phyloP scores from a whole-genome alignment of 2,329 filamentous ascomycete genomes.

The Hymenotorrendiella dingleyae region DNA sequence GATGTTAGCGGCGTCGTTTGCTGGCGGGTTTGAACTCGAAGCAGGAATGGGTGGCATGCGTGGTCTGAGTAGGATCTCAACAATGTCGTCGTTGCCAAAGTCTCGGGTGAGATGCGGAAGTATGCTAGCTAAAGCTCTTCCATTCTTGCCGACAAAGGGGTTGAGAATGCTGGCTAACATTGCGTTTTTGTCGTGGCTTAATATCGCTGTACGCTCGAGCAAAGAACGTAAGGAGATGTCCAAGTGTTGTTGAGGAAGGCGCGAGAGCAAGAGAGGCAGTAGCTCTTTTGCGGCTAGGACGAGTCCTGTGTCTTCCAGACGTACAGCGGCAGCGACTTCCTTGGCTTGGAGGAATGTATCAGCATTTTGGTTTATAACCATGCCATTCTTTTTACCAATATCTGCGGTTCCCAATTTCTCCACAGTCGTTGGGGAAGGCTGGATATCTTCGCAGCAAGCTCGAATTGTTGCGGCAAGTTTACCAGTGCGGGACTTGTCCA shows the following conservation, averaged over 20 bases:
- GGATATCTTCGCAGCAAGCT: slow-evolving; percentile 63
- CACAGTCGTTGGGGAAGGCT: slow-evolving; percentile 27
- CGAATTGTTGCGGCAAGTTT: slow-evolving; percentile 58
- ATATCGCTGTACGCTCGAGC: slow-evolving; percentile 74
- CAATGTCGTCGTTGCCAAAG: slow-evolving; percentile 54
- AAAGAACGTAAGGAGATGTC: slow-evolving; percentile 67
- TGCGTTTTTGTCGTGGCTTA: slow-evolving; percentile 61
- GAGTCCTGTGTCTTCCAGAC: slow-evolving; percentile 41
- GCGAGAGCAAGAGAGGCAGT: slow-evolving; percentile 55
- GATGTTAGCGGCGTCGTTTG: slow-evolving; percentile 10
- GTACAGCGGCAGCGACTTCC: slow-evolving; percentile 14
- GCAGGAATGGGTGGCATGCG: slow-evolving; percentile 41
- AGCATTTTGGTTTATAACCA: slow-evolving; percentile 51
- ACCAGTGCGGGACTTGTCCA: slow-evolving; percentile 60
- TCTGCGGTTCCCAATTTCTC: slow-evolving; percentile 13
- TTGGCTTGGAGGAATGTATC: slow-evolving; percentile 61
- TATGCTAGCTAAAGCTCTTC: slow-evolving; percentile 64
- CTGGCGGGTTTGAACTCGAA: slow-evolving; percentile 2
- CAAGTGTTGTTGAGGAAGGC: slow-evolving; percentile 60
- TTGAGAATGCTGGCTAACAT: slow-evolving; percentile 81
- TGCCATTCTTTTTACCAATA: slow-evolving; percentile 29
- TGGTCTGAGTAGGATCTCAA: slow-evolving; percentile 63
- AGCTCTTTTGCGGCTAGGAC: slow-evolving; percentile 53
- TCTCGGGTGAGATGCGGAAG: slow-evolving; percentile 70
- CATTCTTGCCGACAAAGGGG: slow-evolving; percentile 59